Base-by-base conservation (phyloP, 495 filamentous ascomycete species). In the Filosporella fistucella region DNA sequence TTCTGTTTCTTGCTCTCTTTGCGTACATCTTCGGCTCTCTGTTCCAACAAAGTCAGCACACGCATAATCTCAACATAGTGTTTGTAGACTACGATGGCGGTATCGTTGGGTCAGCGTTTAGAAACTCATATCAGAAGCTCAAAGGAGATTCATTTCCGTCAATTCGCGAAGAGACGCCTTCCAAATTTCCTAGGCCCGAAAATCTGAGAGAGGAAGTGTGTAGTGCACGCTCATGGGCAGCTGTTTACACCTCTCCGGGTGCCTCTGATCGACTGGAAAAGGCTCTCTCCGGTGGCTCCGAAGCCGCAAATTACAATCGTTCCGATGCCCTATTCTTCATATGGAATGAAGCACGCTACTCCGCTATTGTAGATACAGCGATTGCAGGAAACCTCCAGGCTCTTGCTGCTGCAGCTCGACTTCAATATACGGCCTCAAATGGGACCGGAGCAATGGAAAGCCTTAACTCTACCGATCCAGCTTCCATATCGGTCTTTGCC, bases 81-180 rank as follows among this genome's bases (percentile, higher is more conserved):
- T 70, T 67, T 25, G 71, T 80, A 14, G 75, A 80, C 52, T 78
- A 76, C 45, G 75, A 76, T 49, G 68, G 63, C 13, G 69, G 73
- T 3, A 55, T 63, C 1, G 59, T 80, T 25, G 73, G 73, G 1
- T 21, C 56, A 3, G 59, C 74, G 0, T 54, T 76, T 8, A 60
- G 65, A 13, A 47, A 37, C 3, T 72, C 72, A 0, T 76, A 77
- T 48, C 39, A 61, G 9, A 42, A 59, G 6, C 52, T 79, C 10
- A 48, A 67, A 40, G 58, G 59, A 0, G 30, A 55, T 1, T 43
- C 30, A 2, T 77, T 76, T 34, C 70, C 71, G 8, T 63, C 67
- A 7, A 22, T 78, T 1, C 51, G 62, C 14, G 65, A 72, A 39
- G 46, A 42, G 16, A 23, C 67, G 0, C 17, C 64, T 10, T 23